Base-by-base conservation (phyloP, 805 yeast species). In the Metschnikowia arizonensis region DNA sequence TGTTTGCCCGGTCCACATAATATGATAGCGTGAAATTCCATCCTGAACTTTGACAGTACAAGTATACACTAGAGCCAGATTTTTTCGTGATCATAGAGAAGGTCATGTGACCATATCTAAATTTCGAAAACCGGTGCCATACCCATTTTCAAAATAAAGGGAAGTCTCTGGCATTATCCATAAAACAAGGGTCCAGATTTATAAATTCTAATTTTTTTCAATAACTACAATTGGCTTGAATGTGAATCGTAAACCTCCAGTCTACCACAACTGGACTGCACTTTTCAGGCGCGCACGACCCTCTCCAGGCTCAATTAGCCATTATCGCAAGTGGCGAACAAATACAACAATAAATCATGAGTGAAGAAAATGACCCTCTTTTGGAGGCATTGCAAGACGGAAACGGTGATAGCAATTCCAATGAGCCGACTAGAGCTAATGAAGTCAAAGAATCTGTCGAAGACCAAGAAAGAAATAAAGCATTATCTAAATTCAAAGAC, bases 11-110 rank as follows among this genome's bases (percentile, higher is more conserved):
- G 80, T 2, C 98, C 98, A 68, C 98, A 90, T 46, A 88, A 78
- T 17, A 91, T 79, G 40, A 91, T 76, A 0, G 96, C 97, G 59
- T 90, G 96, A 61, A 89, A 85, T 66, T 89, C 96, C 97, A 91
- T 90, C 35, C 25, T 48, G n/a, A 19, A 33, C 33, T 28, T 28
- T 37, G 54, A 44, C 54, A 40, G 50, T 17, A 9, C n/a, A 21
- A 30, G 42, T 25, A 15, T 10, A 3, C 18, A 29, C 23, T 30
- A 19, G 6, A 19, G 5, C 26, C 15, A 21, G 35, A 30, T 39
- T 39, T 39, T 39, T 39, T 39, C 42, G 42, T 39, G 42, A 30
- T 30, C 35, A 39, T 31, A 31, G 19, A 12, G 34, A 21, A n/a
- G 29, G 37, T 32, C 45, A 31, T 34, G 42, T 36, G 50, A 31